Conservation (phyloP, 1,284 basidiomycete species). For the Naganishia albida region DNA sequence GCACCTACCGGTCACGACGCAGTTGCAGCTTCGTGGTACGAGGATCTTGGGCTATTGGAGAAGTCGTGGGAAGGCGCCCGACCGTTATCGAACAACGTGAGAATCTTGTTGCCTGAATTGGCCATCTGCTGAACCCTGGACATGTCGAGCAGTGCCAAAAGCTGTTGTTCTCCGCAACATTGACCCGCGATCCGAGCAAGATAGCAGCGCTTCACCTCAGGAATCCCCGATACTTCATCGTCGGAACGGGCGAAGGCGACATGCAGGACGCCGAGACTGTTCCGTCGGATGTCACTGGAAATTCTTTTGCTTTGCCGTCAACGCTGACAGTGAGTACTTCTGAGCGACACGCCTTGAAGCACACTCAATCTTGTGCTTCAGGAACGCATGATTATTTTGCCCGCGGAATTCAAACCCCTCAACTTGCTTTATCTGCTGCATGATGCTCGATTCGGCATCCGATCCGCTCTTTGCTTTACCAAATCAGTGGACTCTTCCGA, state of each 20-base stretch:
- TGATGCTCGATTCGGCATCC: conserved; percentile 36
- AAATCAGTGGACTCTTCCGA: conserved; percentile 90
- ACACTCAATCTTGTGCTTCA: conserved; percentile 44
- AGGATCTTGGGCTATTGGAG: conserved; percentile 39
- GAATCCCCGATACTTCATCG: conserved; percentile 84
- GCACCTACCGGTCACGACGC: conserved; percentile 53
- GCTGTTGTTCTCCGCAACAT: conserved; percentile 92
- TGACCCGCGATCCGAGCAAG: conserved; percentile 90
- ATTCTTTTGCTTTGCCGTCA: conserved; percentile 78
- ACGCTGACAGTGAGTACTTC: conserved; percentile 64
- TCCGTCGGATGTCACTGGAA: conserved; percentile 61
- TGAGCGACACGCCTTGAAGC: conserved; percentile 6
- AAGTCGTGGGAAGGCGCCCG: conserved; percentile 33
- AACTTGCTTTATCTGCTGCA: conserved; percentile 84
- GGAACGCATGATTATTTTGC: conserved; percentile 86
- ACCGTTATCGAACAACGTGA: conserved; percentile 34
- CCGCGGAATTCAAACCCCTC: conserved; percentile 80
- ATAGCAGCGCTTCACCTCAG: conserved; percentile 78
- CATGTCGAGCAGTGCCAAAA: conserved; percentile 78
- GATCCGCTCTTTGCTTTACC: conserved; percentile 81
- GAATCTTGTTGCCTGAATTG: not conserved
- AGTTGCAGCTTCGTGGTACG: conserved; percentile 54
- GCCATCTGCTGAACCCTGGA: not conserved
- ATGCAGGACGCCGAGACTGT: conserved; percentile 39
- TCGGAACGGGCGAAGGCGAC: conserved; percentile 58